These are phyloP conservation scores for Verticillium nonalfalfae DNA, from an alignment of 2,329 filamentous ascomycete species.

Conservation along the genomic window DNA sequence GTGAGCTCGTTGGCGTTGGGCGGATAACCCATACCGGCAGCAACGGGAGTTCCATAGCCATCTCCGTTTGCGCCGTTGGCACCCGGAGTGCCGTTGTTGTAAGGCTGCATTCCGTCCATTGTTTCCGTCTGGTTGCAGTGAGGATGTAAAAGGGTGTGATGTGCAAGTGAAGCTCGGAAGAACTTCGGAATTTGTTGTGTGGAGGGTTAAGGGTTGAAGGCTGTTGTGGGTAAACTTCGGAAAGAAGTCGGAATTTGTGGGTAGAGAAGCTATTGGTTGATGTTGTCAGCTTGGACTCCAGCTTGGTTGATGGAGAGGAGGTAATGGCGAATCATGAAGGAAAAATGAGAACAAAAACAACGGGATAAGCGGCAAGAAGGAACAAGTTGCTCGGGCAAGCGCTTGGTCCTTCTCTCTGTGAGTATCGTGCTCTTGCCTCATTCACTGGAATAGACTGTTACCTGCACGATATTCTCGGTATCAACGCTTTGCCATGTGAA, in stretches of 20 bases:
- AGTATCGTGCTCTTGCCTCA: too few species aligned
- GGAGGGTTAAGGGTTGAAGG: constrained; percentile 1
- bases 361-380: too few species aligned
- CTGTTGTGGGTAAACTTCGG: not conserved
- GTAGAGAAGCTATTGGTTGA: not conserved
- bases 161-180: not conserved
- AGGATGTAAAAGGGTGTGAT: not conserved
- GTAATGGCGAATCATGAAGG: not conserved
- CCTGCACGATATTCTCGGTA: too few species aligned
- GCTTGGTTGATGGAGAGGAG: not conserved
- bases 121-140: not conserved
- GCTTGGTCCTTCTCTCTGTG: too few species aligned
- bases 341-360: not conserved
- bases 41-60: constrained; percentile 24
- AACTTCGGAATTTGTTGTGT: not conserved
- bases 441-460: too few species aligned
- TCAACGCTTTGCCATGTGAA: too few species aligned
- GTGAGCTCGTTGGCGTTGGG: constrained; percentile 19
- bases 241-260: not conserved
- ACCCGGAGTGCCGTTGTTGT: constrained; percentile 27
- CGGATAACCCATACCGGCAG: constrained; percentile 19
- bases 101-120: constrained; percentile 27
- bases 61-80: constrained; percentile 27
- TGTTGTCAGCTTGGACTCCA: not conserved
- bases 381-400: too few species aligned